Base-by-base conservation (phyloP, 768 basidiomycete species). In the Bullera alba region DNA sequence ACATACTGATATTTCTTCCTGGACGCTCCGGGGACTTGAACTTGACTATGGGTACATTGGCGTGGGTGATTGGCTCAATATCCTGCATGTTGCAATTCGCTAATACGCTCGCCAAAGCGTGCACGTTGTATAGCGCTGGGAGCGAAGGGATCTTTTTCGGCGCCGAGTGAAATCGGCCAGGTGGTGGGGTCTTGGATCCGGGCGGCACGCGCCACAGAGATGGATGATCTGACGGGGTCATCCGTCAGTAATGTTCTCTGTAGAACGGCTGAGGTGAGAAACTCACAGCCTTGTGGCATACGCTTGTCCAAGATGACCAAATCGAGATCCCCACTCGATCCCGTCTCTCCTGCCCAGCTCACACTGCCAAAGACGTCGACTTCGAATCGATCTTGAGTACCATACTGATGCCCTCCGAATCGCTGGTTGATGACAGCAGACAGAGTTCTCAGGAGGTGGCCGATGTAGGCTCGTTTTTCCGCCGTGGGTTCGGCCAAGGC, bases 351-450 rank as follows among this genome's bases (percentile, higher is more conserved):
- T 22, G 65, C 65, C 70, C 70, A 72, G 44, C 64, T 66, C 17
- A 69, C 65, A 54, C 68, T 69, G 21, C 70, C 70, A 54, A 69
- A 72, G 15, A 67, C 61, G 35, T 72, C 70, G 7, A 72, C 63
- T n/a, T 54, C 51, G 50, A 67, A 63, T 44, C 65, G 44, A 7
- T 50, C 42, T 32, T 42, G 25, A 34, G 52, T 38, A n/a, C 5
- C 36, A 25, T 25, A 14, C 39, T 43, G 19, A 15, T 32, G 32
- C 45, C 38, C 42, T 25, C 52, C 56, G 10, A 59, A 49, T 26
- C 47, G 22, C n/a, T 14, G 25, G 39, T 66, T 63, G 17, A 66
- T 34, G 42, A 50, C 32, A 4, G 15, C 17, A 1, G 51, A 58
- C 36, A 66, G 37, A 14, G 12, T 50, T 19, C 48, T 43, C 23